Evolutionary conservation across 805 yeast genomes (phyloP).

Genomic region (Schizosaccharomyces osmophilus): DNA sequence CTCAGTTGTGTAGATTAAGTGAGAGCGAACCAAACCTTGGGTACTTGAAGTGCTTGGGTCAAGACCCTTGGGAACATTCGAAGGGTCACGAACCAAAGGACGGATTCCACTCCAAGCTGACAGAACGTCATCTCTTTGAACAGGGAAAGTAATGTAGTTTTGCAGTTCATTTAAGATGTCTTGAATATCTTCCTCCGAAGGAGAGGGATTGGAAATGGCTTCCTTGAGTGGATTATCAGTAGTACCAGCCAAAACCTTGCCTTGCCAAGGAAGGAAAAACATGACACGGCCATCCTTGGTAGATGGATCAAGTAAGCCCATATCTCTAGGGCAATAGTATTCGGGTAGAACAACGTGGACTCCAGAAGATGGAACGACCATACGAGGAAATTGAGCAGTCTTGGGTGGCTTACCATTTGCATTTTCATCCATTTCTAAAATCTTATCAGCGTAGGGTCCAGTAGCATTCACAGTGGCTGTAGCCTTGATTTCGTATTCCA

Average conservation of each 20-base stretch:
- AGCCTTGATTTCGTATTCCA: conserved; percentile 8
- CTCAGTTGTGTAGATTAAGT: conserved; percentile 45
- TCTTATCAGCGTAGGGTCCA: conserved; percentile 71
- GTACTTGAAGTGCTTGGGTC: conserved; percentile 30
- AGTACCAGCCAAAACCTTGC: conserved; percentile 86
- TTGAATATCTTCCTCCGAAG: conserved; percentile 68
- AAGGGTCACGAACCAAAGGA: conserved; percentile 59
- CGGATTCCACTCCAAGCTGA: conserved; percentile 96
- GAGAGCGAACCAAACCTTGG: conserved; percentile 78
- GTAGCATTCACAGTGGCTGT: conserved; percentile 64
- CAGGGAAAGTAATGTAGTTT: conserved; percentile 63
- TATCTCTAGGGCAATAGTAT: conserved; percentile 62
- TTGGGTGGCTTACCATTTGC: conserved; percentile 8
- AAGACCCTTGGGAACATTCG: not conserved
- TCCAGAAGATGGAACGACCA: conserved; percentile 89
- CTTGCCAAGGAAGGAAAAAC: conserved; percentile 96
- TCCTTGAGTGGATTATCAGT: conserved; percentile 51
- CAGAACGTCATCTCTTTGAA: conserved; percentile 67
- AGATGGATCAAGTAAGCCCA: conserved; percentile 77
- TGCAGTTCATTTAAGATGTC: conserved; percentile 72
- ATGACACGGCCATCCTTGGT: conserved; percentile 90
- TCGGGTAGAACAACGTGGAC: conserved; percentile 83
- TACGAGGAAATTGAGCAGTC: conserved; percentile 20
- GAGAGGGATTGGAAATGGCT: conserved; percentile 33
- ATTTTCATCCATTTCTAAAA: conserved; percentile 60